Base-by-base conservation (phyloP, 768 basidiomycete genomes). In the Neoboletus magnificus region DNA sequence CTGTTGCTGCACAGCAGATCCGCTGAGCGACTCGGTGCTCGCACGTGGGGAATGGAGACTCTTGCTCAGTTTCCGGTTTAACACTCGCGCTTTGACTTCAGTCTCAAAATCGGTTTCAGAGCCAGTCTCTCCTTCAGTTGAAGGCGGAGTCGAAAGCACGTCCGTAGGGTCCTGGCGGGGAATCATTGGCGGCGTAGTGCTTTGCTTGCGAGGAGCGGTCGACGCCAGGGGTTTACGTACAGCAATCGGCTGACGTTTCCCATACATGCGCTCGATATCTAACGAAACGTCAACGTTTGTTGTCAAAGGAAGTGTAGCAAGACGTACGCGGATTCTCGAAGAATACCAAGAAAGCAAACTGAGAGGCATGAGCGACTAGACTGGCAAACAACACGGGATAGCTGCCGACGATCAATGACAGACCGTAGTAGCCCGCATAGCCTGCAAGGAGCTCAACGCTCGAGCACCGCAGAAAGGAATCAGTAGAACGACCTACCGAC, bases 361-460 rank as follows among this genome's bases (percentile, higher is more conserved):
- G 97, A 18, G 91, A 90, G 0, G 94, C 91, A 65, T 99, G 97
- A 0, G 91, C 95, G 2, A 86, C 86, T n/a, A 99, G 82, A 62
- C 91, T 94, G 58, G 87, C 91, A 65, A 98, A 98, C 13, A 99
- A 76, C 11, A 98, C 94, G 0, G 87, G 80, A 63, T 95, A 93
- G 70, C 89, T 92, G 18, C 92, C 93, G 25, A 85, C 81, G 54
- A 95, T 88, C 60, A 99, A 82, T 2, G 93, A 96, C 22, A 98
- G 79, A 23, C 97, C 97, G 66, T 98, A 99, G 68, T 97, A 96
- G 9, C 95, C 93, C n/a, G 93, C 91, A 62, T 93, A 93, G n/a
- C 90, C 90, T 91, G 52, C 11, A 40, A 4, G 4, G 35, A 13
- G 20, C n/a, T 40, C 37, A 10, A 55, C 32, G 15, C 20, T 27